phyloP scores from a whole-genome alignment of 2,329 filamentous ascomycete species.

The Colletotrichum salicis region DNA sequence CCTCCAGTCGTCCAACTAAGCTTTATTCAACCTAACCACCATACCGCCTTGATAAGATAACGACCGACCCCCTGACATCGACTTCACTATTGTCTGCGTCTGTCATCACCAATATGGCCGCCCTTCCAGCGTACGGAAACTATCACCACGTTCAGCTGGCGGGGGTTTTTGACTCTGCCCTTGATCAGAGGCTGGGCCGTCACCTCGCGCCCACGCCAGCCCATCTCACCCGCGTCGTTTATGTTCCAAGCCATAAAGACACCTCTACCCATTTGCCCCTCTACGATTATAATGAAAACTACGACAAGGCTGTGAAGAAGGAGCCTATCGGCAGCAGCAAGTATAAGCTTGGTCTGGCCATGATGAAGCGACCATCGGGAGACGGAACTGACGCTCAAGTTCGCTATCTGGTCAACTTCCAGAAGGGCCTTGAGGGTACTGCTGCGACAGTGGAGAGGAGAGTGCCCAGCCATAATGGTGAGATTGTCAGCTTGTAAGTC shows the following conservation, averaged over 20 bases:
- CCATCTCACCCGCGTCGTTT: conserved; percentile 33
- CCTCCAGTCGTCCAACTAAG: background rate
- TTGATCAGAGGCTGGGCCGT: conserved; percentile 17
- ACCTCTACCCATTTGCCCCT: conserved; percentile 31
- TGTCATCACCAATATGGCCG: background rate
- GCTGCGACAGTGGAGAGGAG: conserved; percentile 2
- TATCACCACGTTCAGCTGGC: background rate
- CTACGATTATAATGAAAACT: conserved; percentile 31
- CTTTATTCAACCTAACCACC: background rate
- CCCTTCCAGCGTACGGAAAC: conserved; percentile 5
- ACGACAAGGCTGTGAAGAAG: conserved; percentile 14
- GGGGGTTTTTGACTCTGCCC: background rate
- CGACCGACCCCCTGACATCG: background rate
- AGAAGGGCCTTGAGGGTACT: background rate
- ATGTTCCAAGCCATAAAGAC: conserved; percentile 25
- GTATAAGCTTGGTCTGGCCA: conserved; percentile 31
- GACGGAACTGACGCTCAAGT: conserved; percentile 34
- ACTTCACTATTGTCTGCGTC: background rate
- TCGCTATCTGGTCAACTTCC: conserved; percentile 29
- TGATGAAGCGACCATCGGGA: conserved; percentile 31
- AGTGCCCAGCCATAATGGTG: background rate
- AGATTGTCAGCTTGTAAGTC: conserved; percentile 16
- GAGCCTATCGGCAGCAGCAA: conserved; percentile 27
- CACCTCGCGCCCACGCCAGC: conserved; percentile 15
- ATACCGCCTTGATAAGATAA: background rate